phyloP scores from a whole-genome alignment of 2,329 filamentous ascomycete genomes.

The Apiospora kogelbergensis region DNA sequence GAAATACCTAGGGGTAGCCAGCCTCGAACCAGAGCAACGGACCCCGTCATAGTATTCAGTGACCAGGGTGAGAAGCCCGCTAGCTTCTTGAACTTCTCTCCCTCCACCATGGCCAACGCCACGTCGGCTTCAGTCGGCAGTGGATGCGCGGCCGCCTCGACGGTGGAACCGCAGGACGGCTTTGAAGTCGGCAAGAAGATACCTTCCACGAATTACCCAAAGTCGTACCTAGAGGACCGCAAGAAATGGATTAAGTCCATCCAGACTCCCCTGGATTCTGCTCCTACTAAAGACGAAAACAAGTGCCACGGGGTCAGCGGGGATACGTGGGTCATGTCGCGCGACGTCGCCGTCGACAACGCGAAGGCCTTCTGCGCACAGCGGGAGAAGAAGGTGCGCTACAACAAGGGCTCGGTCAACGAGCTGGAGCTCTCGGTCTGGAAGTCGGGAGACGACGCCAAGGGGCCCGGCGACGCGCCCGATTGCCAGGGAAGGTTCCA shows the following conservation, averaged over 20 bases:
- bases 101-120: background rate
- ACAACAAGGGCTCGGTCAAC: background rate
- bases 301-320: background rate
- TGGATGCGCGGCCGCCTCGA: too few relatives aligned
- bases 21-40: background rate
- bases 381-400: background rate
- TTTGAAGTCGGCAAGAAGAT: too few relatives aligned
- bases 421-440: background rate
- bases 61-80: background rate
- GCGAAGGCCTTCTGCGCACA: background rate
- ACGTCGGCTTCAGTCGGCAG: background rate
- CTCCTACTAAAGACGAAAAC: background rate
- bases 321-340: background rate
- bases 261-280: too few relatives aligned
- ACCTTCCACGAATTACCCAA: too few relatives aligned
- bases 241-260: too few relatives aligned
- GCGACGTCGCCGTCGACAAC: background rate
- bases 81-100: background rate
- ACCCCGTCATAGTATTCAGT: background rate
- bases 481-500: background rate
- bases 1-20: background rate
- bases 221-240: too few relatives aligned
- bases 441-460: background rate
- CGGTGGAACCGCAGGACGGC: too few relatives aligned
- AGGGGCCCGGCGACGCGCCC: background rate